A percentile compares a stretch with the other conserved stretches of the same genome.
phyloP scores from a whole-genome alignment of 495 filamentous ascomycete genomes.

The Penicillium pulvis region DNA sequence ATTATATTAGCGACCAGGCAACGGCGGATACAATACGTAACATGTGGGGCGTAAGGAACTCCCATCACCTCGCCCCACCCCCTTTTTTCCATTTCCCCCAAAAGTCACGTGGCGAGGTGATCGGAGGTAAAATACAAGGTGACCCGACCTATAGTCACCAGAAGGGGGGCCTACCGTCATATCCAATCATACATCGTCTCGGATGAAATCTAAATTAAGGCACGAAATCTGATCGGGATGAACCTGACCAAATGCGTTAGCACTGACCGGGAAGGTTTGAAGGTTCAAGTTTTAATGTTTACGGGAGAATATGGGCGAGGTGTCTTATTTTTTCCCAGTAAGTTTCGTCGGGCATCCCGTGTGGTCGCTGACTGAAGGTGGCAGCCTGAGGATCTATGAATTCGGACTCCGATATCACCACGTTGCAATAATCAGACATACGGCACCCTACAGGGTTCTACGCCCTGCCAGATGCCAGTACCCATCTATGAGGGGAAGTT shows the following conservation, averaged over 20 bases:
- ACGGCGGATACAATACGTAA: too few relatives aligned
- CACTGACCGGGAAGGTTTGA: constrained; percentile 1
- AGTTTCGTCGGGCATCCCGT: background rate
- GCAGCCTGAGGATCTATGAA: background rate
- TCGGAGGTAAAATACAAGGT: too few relatives aligned
- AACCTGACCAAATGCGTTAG: constrained; percentile 22
- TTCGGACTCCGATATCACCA: background rate
- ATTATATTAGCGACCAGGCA: too few relatives aligned
- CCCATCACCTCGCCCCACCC: too few relatives aligned
- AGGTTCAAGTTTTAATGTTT: background rate
- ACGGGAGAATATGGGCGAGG: background rate
- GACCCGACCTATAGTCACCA: too few relatives aligned
- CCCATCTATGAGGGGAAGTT: background rate
- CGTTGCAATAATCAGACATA: background rate
- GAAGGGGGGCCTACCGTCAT: background rate
- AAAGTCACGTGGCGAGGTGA: too few relatives aligned
- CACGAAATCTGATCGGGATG: constrained; percentile 20
- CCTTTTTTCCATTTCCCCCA: too few relatives aligned
- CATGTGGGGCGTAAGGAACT: too few relatives aligned
- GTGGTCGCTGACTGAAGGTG: background rate
- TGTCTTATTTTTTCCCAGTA: background rate
- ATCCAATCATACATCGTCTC: constrained; percentile 1
- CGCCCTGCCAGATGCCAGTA: background rate
- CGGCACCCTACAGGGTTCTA: background rate
- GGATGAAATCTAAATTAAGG: constrained; percentile 14